Evolutionary conservation across 2,329 filamentous ascomycete species (phyloP).

Genomic region (Capronia coronata): DNA sequence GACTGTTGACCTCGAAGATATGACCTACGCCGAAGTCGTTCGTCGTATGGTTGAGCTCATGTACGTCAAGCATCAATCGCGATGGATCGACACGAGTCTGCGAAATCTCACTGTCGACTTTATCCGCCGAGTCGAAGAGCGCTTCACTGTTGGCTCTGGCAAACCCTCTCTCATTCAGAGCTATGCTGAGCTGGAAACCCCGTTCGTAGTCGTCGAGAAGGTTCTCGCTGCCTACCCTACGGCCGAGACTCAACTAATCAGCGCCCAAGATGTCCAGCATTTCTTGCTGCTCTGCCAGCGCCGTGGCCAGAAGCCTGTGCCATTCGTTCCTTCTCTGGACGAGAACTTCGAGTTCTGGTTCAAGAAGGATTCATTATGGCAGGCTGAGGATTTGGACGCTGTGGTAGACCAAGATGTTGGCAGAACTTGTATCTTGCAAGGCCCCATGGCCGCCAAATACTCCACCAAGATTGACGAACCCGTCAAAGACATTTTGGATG

Average conservation of each 20-base stretch:
- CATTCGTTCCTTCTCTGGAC: constrained; percentile 91
- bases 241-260: constrained; percentile 85
- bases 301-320: constrained; percentile 89
- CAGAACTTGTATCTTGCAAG: constrained; percentile 91
- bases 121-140: constrained; percentile 93
- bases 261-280: constrained; percentile 95
- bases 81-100: constrained; percentile 86
- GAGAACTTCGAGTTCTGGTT: constrained; percentile 99
- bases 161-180: constrained; percentile 80
- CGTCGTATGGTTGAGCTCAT: constrained; percentile 82
- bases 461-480: constrained; percentile 87
- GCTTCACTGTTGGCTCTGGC: constrained; percentile 68
- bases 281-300: constrained; percentile 90
- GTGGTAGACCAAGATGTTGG: constrained; percentile 95
- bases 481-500: constrained; percentile 87
- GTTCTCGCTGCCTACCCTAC: constrained; percentile 80
- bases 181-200: constrained; percentile 79
- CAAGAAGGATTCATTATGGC: constrained; percentile 99
- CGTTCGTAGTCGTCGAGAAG: constrained; percentile 68
- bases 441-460: constrained; percentile 85
- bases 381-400: constrained; percentile 93
- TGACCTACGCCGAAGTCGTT: constrained; percentile 88
- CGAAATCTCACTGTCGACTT: constrained; percentile 84
- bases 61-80: constrained; percentile 81
- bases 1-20: constrained; percentile 83